These are phyloP conservation scores for Artemisia annua DNA, from an alignment of 129 eudicot genomes.

Conservation along the genomic window DNA sequence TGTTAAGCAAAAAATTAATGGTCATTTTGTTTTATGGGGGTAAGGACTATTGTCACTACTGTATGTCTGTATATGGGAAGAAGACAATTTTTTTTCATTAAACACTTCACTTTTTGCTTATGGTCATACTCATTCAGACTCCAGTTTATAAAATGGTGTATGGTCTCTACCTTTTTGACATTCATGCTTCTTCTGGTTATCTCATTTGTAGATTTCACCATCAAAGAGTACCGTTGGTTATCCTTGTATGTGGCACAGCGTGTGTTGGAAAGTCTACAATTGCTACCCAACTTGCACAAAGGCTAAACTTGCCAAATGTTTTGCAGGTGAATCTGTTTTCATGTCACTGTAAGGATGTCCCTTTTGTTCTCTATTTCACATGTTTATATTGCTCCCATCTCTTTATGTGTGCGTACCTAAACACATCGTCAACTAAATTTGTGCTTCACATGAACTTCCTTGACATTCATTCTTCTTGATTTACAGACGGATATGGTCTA, in stretches of 20 bases:
- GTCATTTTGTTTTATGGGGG: background rate
- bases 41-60: background rate
- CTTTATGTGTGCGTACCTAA: background rate
- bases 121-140: background rate
- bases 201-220: slow-evolving; percentile 79
- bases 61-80: background rate
- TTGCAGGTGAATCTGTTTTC: slow-evolving; percentile 63
- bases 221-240: slow-evolving; percentile 95
- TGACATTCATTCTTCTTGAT: slow-evolving; percentile 36
- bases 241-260: slow-evolving; percentile 98
- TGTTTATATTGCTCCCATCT: background rate
- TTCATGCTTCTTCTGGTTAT: slow-evolving; percentile 20
- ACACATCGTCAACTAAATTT: slow-evolving; percentile 1
- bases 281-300: slow-evolving; percentile 99
- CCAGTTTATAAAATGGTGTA: background rate
- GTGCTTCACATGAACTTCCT: slow-evolving; percentile 21
- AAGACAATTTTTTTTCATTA: background rate
- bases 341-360: slow-evolving; percentile 11
- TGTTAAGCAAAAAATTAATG: too few relatives aligned
- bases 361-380: background rate
- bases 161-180: too few relatives aligned
- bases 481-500: slow-evolving; percentile 97
- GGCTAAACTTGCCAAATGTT: slow-evolving; percentile 97
- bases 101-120: background rate
- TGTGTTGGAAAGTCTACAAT: slow-evolving; percentile 97